These are phyloP conservation scores for Apophysomyces trapeziformis DNA, from an alignment of 371 early-diverging fungal species.

Conservation along the genomic window DNA sequence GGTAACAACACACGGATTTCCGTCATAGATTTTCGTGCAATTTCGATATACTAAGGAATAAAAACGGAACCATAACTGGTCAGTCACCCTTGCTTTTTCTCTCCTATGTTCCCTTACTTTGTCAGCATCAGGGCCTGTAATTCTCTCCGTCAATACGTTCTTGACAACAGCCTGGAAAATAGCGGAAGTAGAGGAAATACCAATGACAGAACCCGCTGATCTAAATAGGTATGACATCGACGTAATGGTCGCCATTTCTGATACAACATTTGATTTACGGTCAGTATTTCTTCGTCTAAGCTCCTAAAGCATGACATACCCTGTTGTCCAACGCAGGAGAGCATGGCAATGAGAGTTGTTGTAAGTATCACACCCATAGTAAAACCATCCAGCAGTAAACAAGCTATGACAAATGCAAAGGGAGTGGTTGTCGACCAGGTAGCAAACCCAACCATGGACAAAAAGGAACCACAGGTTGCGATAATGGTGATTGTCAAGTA, in stretches of 20 bases:
- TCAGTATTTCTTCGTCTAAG: neutral
- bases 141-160: slow-evolving; percentile 26
- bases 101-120: slow-evolving; percentile 17
- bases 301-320: slow-evolving; percentile 22
- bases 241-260: slow-evolving; percentile 58
- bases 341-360: slow-evolving; percentile 51
- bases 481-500: slow-evolving; percentile 34
- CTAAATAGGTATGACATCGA: slow-evolving; percentile 54
- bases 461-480: slow-evolving; percentile 17
- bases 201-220: slow-evolving; percentile 49
- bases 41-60: slow-evolving; percentile 39
- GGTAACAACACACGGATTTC: slow-evolving; percentile 46
- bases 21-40: slow-evolving; percentile 53
- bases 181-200: slow-evolving; percentile 44
- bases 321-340: slow-evolving; percentile 45
- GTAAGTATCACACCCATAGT: slow-evolving; percentile 49
- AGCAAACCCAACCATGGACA: slow-evolving; percentile 33
- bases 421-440: slow-evolving; percentile 28
- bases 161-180: slow-evolving; percentile 47
- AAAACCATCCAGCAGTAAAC: slow-evolving; percentile 46
- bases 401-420: slow-evolving; percentile 22
- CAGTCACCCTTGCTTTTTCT: slow-evolving; percentile 9
- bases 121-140: slow-evolving; percentile 38
- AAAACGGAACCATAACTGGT: slow-evolving; percentile 1
- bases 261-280: no score